Evolutionary conservation across 23 red algal species (phyloP), one percentile per base, ranked within the genome.

Genomic region (Gracilariopsis chorda): DNA sequence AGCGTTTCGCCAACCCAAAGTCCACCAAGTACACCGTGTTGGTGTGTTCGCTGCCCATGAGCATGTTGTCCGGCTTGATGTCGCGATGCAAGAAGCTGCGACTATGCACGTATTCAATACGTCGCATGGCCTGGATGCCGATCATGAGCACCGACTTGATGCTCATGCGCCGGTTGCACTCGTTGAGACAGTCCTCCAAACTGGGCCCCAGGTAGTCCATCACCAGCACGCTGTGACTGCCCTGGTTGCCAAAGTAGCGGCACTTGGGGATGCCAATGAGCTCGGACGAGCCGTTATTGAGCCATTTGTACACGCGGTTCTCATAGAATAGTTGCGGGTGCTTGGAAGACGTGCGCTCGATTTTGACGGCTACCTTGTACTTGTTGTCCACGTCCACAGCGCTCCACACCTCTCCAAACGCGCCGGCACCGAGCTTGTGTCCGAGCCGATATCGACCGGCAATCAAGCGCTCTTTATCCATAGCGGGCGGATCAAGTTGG

Each of bases 61-160:
- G 21, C 69, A 89, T 89, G 33, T 89, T 89, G 40, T 89, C 85
- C 16, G 85, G 85, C 29, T 78, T 89, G 70, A 89, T 89, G 21
- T 89, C 70, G 4, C 85, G 23, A 51, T 89, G 85, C 23, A 89
- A 36, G 32, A 89, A 78, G 51, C 68, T 64, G 32, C 69, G 33
- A 35, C 53, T 46, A 37, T 89, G 85, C 4, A 89, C 49, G 47
- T 63, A 59, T 27, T 89, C 85, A 27, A 89, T 62, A n/a, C 47
- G 42, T 7, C 70, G 70, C 85, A 89, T 59, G 28, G 70, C 33
- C 57, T 89, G 85, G 64, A 89, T 89, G 85, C 69, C 85, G 41
- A 89, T 78, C 85, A 89, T 78, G n/a, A 89, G 69, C 36, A 89
- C 70, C 37, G 68, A 62, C 85, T 89, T 89, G 17, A 89, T 33